A percentile compares a stretch with the other conserved stretches of the same genome.
These are phyloP conservation scores for Camelina neglecta DNA, from an alignment of 345 rosid species.

Conservation along the genomic window DNA sequence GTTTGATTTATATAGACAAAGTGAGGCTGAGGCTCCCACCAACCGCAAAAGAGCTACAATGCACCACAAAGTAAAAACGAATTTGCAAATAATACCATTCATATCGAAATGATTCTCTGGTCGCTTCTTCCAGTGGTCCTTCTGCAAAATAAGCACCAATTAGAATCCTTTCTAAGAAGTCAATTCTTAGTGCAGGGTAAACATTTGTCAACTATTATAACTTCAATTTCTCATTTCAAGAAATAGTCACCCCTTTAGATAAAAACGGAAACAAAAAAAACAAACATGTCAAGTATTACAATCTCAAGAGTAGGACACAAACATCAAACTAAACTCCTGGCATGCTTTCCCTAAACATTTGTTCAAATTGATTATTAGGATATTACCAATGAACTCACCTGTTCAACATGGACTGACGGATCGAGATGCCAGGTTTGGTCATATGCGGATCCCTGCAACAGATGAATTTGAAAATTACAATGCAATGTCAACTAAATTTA, in stretches of 20 bases:
- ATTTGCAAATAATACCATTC: conserved; percentile 71
- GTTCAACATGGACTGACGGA: conserved; percentile 65
- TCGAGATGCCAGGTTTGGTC: conserved; percentile 86
- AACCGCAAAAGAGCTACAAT: conserved; percentile 30
- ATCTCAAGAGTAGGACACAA: conserved; percentile 16
- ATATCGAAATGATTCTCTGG: conserved; percentile 74
- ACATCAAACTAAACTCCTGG: conserved; percentile 19
- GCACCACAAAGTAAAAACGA: conserved; percentile 33
- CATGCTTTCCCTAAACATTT: conserved; percentile 11
- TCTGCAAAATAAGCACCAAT: conserved; percentile 54
- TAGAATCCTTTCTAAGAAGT: conserved; percentile 24
- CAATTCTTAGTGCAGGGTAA: conserved; percentile 7
- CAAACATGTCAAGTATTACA: conserved; percentile 2
- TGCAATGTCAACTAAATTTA: conserved; percentile 25
- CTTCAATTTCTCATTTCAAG: conserved; percentile 15
- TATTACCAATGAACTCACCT: conserved; percentile 53
- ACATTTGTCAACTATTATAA: conserved; percentile 19
- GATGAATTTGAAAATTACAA: conserved; percentile 37
- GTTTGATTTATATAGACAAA: conserved; percentile 20
- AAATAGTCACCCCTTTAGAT: conserved; percentile 26
- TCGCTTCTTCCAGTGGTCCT: conserved; percentile 80
- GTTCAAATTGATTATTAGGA: conserved; percentile 20
- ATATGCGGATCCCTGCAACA: conserved; percentile 75
- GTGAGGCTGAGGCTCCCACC: conserved; percentile 1
- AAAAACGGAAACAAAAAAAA: conserved; percentile 1